Evolutionary conservation across 306 rosid genomes (phyloP).

Genomic region (Delonix regia): DNA sequence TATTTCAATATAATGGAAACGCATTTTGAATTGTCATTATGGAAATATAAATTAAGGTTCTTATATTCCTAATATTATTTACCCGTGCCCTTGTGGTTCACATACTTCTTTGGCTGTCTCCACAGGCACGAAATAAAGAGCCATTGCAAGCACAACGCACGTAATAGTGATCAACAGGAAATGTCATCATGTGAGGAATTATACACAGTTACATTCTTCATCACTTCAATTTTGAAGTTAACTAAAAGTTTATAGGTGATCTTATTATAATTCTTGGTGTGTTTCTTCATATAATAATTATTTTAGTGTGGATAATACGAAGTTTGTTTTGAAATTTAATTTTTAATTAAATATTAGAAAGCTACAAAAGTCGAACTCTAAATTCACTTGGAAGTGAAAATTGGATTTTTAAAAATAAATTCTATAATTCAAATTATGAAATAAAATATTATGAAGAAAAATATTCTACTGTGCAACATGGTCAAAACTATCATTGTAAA

Average conservation of each 20-base stretch:
- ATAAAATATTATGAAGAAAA: background rate
- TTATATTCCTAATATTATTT: background rate
- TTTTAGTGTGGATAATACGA: too few species aligned
- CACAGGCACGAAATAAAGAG: slow-evolving; percentile 7
- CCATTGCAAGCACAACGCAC: slow-evolving; percentile 14
- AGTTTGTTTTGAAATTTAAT: too few species aligned
- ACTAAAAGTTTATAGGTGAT: too few species aligned
- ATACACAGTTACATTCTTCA: too few species aligned
- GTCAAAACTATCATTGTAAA: background rate
- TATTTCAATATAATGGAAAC: background rate
- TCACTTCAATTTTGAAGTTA: too few species aligned
- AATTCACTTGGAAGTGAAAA: too few species aligned
- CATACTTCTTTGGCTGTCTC: slow-evolving; percentile 16
- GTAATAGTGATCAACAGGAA: background rate
- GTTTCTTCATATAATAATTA: too few species aligned
- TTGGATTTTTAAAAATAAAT: too few species aligned
- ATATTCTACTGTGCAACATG: background rate
- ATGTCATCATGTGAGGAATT: background rate
- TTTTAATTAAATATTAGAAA: too few species aligned
- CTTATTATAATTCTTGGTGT: too few species aligned
- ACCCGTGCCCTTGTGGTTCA: background rate
- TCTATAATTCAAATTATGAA: too few species aligned
- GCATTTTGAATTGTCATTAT: slow-evolving; percentile 11
- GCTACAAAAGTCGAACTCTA: too few species aligned
- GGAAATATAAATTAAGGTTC: slow-evolving; percentile 33